Evolutionary conservation across 2,329 filamentous ascomycete genomes (phyloP), one percentile per base, ranked within the genome.

Genomic region (Fusarium luffae): DNA sequence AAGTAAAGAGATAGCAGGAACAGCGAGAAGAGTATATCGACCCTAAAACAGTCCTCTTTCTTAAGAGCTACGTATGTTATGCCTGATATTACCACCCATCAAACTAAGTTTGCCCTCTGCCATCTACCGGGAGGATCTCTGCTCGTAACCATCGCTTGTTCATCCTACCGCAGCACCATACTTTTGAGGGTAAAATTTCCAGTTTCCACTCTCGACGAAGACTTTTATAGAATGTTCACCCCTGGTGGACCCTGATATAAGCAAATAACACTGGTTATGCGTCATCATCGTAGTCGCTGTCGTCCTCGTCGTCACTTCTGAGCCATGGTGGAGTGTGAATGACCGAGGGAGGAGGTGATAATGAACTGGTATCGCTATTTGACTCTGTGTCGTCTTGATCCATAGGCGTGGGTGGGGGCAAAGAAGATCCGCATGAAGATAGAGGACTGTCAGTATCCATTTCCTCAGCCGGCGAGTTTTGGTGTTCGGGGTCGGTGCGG

Each of bases 251-350:
- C 14, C 21, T 16, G 5, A 12, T 43, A 5, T 7, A 16, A 23
- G 41, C 13, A 16, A 43, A 23, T 13, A 12, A 19, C 13, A 4
- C 14, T 19, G n/a, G 13, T 14, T 23, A 56, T 40, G 13, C 44
- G 5, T 41, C 16, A 10, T 32, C 23, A 14, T 21, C 30, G 34
- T 37, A 37, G 34, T 37, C 34, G 34, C 18, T 37, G 18, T 37
- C 34, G 18, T 37, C 10, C 4, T 37, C 44, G 3, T 44, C n/a
- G 12, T 32, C 23, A 14, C n/a, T 37, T 34, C 23, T 34, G 8
- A 71, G 50, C 32, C 54, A 69, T 11, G 66, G 64, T 8, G 72
- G 72, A 19, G 72, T 74, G 16, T 54, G 54, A 10, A 69, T 60
- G 3, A 34, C 30, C 3, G 66, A 52, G 4, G 69, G 70, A 11